A percentile compares a stretch with the other conserved stretches of the same genome.
Conservation (phyloP, 2,329 filamentous ascomycete species). For the Aspergillus cejpii region DNA sequence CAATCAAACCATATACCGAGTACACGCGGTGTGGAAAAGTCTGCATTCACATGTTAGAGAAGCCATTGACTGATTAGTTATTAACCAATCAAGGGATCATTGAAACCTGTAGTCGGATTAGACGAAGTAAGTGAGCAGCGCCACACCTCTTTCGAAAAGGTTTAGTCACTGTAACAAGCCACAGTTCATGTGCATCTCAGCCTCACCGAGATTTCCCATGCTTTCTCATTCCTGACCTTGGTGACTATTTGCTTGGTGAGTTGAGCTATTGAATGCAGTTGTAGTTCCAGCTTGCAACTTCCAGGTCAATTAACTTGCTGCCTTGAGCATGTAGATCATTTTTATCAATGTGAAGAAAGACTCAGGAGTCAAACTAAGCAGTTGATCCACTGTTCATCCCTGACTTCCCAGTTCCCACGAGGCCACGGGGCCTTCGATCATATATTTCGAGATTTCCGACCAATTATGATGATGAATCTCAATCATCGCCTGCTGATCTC, state of each 20-base stretch:
- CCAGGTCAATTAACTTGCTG: background rate
- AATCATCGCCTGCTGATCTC: background rate
- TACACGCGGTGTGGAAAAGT: no score
- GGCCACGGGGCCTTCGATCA: background rate
- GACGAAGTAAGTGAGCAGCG: no score
- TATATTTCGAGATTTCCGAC: background rate
- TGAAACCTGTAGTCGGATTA: no score
- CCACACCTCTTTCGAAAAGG: background rate
- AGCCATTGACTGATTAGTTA: no score
- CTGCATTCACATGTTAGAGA: no score
- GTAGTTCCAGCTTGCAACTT: background rate
- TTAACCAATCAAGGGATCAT: no score
- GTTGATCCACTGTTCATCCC: no score
- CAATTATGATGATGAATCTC: no score
- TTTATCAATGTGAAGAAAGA: no score
- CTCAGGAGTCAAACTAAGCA: no score
- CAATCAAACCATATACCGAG: no score
- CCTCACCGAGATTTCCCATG: background rate
- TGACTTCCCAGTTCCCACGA: background rate
- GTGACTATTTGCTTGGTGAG: background rate
- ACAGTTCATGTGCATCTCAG: background rate
- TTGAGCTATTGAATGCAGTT: background rate
- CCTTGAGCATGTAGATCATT: background rate
- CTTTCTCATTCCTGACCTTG: background rate
- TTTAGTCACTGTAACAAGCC: background rate